A percentile compares a stretch with the other conserved stretches of the same genome.
phyloP scores from a whole-genome alignment of 1,139 yeast genomes.

The Candida gigantensis region DNA sequence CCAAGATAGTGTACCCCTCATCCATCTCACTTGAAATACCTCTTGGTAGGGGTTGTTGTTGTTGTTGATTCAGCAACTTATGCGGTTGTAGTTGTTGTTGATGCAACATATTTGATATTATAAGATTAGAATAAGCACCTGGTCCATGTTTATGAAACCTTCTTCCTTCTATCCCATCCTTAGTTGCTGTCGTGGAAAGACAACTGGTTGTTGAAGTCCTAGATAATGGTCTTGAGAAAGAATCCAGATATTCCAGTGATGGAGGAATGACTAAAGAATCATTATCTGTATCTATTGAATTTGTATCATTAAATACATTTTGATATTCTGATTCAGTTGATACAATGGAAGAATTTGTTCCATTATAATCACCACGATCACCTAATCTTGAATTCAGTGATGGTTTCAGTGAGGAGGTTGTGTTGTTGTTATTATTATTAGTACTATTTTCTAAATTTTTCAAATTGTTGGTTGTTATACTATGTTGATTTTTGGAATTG shows the following conservation, averaged over 20 bases:
- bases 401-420: no score
- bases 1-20: constrained; percentile 2
- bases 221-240: constrained; percentile 54
- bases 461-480: constrained; percentile 26
- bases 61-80: constrained; percentile 4
- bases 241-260: constrained; percentile 16
- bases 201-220: constrained; percentile 66
- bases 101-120: constrained; percentile 35
- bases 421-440: no score
- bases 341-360: constrained; percentile 28
- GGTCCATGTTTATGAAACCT: constrained; percentile 49
- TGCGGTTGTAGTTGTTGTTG: constrained; percentile 19
- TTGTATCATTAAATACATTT: constrained; percentile 11
- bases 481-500: constrained; percentile 20
- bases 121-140: constrained; percentile 35
- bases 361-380: constrained; percentile 6
- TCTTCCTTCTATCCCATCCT: constrained; percentile 71
- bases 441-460: constrained; percentile 13
- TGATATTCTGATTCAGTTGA: constrained; percentile 31
- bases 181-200: constrained; percentile 69
- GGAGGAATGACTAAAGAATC: constrained; percentile 1
- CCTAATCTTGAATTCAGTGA: neutral
- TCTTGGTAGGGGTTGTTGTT: constrained; percentile 2
- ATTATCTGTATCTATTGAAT: constrained; percentile 3
- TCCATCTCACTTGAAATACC: constrained; percentile 1